A percentile compares a stretch with the other conserved stretches of the same genome.
phyloP scores from a whole-genome alignment of 768 basidiomycete genomes.

The Hypholoma fasciculare region DNA sequence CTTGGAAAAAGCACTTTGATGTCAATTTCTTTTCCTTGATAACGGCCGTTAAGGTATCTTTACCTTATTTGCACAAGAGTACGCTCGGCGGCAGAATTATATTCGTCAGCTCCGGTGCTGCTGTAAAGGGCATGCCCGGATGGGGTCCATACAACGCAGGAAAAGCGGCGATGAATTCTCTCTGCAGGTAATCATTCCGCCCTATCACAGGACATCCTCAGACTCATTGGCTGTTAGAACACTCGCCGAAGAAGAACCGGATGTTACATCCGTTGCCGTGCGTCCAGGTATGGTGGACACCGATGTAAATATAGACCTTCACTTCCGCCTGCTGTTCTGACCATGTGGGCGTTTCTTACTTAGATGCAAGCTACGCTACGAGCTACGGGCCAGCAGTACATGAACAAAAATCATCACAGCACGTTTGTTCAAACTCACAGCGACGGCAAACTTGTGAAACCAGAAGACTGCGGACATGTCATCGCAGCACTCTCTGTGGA shows the following conservation, averaged over 20 bases:
- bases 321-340: not conserved
- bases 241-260: conserved; percentile 81
- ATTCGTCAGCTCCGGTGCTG: conserved; percentile 86
- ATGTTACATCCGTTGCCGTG: conserved; percentile 70
- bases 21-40: conserved; percentile 88
- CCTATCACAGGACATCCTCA: not conserved
- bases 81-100: conserved; percentile 64
- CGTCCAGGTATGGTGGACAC: conserved; percentile 92
- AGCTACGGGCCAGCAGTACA: conserved; percentile 45
- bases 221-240: conserved; percentile 49
- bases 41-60: conserved; percentile 60
- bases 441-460: conserved; percentile 71
- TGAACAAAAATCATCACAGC: conserved; percentile 56
- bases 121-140: conserved; percentile 60
- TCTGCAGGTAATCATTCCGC: conserved; percentile 56
- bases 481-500: conserved; percentile 73
- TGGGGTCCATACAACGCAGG: conserved; percentile 85
- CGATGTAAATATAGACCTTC: conserved; percentile 44
- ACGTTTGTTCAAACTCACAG: conserved; percentile 57
- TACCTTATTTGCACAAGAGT: conserved; percentile 70
- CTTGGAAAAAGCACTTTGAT: conserved; percentile 77
- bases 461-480: conserved; percentile 75
- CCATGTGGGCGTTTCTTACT: conserved; percentile 6
- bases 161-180: conserved; percentile 89
- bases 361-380: conserved; percentile 75